phyloP scores from a whole-genome alignment of 352 stramenopile genomes.

The Phytophthora vignae region DNA sequence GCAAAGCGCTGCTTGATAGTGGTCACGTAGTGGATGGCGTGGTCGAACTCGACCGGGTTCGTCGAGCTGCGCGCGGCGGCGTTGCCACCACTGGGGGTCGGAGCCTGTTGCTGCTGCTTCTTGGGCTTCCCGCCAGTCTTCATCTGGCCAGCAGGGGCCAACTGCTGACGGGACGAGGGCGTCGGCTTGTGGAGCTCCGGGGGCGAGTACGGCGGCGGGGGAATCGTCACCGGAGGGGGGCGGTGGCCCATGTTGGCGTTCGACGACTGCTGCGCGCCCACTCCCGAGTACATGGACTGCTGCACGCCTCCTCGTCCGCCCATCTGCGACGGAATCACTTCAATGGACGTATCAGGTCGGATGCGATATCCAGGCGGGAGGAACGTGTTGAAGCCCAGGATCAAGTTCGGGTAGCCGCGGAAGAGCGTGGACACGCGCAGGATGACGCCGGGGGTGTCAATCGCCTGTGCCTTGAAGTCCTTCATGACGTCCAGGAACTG shows the following conservation, averaged over 20 bases:
- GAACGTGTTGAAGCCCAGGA: constrained; percentile 99
- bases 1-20: constrained; percentile 99
- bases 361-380: constrained; percentile 95
- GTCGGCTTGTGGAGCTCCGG: constrained; percentile 61
- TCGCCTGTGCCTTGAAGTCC: constrained; percentile 99
- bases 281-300: constrained; percentile 48
- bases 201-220: constrained; percentile 67
- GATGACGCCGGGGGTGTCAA: constrained; percentile 99
- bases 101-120: constrained; percentile 57
- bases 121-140: constrained; percentile 61
- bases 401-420: constrained; percentile 98
- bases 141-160: constrained; percentile 41
- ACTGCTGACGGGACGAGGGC: constrained; percentile 55
- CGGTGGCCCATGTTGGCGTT: constrained; percentile 57
- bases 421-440: constrained; percentile 98
- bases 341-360: constrained; percentile 83
- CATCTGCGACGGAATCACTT: constrained; percentile 79
- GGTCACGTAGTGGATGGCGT: constrained; percentile 99
- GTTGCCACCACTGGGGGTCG: constrained; percentile 32
- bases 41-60: constrained; percentile 98
- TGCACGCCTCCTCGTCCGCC: constrained; percentile 44
- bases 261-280: constrained; percentile 37
- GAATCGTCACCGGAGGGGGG: constrained; percentile 76
- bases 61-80: constrained; percentile 50
- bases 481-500: constrained; percentile 99